These are phyloP conservation scores for Colletotrichum horii DNA, from an alignment of 2,329 filamentous ascomycete genomes.

Conservation along the genomic window DNA sequence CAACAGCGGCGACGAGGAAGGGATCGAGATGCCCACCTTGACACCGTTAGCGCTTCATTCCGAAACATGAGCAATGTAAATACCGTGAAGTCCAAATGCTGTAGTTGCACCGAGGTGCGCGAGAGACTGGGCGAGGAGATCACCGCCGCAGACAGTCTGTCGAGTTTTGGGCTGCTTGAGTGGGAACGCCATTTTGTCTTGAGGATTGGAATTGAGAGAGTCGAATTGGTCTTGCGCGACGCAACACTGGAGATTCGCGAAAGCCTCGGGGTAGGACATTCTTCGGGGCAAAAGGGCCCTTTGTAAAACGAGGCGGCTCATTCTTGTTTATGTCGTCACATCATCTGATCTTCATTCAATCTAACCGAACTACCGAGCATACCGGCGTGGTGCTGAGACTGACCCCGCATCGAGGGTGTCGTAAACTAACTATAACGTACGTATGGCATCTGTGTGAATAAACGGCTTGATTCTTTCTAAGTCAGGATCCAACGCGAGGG, in stretches of 20 bases:
- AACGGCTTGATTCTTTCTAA: no score
- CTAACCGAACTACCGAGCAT: neutral
- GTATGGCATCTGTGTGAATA: no score
- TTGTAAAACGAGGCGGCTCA: neutral
- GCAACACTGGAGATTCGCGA: neutral
- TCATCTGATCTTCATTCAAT: neutral
- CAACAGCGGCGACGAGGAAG: slow-evolving; percentile 4
- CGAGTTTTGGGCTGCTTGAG: neutral
- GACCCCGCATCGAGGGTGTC: neutral
- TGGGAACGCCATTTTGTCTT: neutral
- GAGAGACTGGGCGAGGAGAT: slow-evolving; percentile 3
- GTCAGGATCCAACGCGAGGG: no score
- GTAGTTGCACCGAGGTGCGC: neutral
- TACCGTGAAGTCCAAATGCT: neutral
- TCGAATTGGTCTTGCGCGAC: neutral
- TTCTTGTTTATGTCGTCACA: neutral
- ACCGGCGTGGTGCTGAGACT: neutral
- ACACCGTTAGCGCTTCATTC: neutral
- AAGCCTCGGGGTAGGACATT: neutral
- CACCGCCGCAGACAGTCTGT: neutral
- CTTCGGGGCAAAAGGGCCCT: neutral
- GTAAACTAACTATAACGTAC: no score
- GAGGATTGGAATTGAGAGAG: neutral
- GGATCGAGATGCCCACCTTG: slow-evolving; percentile 1
- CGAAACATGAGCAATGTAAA: neutral